phyloP scores from a whole-genome alignment of 2,329 filamentous ascomycete genomes.

The Cytospora leucostoma region DNA sequence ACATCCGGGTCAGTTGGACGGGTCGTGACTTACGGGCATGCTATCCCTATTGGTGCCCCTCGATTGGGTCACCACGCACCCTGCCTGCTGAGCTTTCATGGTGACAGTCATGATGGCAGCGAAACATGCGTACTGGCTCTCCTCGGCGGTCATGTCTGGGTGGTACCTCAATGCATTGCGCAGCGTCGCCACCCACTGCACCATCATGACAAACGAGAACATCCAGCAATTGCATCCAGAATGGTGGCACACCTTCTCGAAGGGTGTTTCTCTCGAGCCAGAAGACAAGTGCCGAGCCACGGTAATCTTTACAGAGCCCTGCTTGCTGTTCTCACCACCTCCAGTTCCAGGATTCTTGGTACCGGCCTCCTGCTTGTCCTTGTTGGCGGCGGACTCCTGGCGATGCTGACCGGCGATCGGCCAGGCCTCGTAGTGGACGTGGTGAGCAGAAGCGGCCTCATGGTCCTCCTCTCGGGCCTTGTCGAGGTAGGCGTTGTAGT shows the following conservation, averaged over 20 bases:
- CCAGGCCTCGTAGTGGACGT: neutral
- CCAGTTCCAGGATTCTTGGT: no score
- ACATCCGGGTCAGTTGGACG: neutral
- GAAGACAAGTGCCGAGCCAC: no score
- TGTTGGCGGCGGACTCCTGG: neutral
- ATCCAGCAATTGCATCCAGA: neutral
- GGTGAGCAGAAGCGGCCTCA: neutral
- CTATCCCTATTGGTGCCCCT: neutral
- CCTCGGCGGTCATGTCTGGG: neutral
- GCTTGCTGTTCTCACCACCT: no score
- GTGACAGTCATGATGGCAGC: neutral
- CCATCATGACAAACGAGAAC: neutral
- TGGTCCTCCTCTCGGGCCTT: slow-evolving; percentile 5
- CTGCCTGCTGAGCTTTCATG: neutral
- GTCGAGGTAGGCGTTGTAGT: neutral
- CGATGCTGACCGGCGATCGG: neutral
- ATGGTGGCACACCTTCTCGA: no score
- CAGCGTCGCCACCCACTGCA: neutral
- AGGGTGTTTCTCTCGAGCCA: no score
- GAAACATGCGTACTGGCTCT: neutral
- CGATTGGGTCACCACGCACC: neutral
- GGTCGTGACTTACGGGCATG: neutral
- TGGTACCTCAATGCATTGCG: neutral
- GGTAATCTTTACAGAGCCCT: no score
- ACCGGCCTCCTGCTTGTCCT: no score